Conservation (phyloP, 1,284 basidiomycete species). For the Malassezia nana region DNA sequence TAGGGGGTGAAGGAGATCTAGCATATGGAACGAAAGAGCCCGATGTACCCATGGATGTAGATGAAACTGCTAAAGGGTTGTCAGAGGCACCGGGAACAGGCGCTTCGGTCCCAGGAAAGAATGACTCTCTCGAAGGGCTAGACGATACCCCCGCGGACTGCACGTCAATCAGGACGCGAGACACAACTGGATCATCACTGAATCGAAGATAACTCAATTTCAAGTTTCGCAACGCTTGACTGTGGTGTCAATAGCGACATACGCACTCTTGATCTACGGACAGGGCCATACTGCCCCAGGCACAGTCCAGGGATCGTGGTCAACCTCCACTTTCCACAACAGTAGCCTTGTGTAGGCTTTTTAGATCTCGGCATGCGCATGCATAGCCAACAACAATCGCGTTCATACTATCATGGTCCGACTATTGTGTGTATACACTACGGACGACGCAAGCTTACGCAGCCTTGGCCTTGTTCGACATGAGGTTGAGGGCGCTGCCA, state of each 20-base stretch:
- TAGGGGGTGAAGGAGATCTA: neutral
- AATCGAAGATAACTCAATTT: neutral
- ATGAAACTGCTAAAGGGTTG: too few relatives aligned
- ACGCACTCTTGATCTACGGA: slow-evolving; percentile 2
- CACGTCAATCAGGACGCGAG: slow-evolving; percentile 1
- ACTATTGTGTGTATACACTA: neutral
- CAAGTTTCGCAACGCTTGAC: neutral
- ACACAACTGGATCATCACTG: slow-evolving; percentile 5
- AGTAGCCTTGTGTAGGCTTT: too few relatives aligned
- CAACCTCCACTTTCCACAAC: neutral
- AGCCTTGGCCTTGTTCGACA: slow-evolving; percentile 29
- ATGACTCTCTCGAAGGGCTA: neutral
- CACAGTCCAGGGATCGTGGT: neutral
- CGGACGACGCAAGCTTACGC: neutral
- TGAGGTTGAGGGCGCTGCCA: slow-evolving; percentile 44
- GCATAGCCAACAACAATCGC: neutral
- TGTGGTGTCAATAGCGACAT: neutral
- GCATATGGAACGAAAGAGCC: neutral
- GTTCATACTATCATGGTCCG: neutral
- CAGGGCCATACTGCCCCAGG: neutral
- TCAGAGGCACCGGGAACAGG: neutral
- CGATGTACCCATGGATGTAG: too few relatives aligned
- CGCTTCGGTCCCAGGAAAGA: neutral
- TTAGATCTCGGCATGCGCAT: too few relatives aligned
- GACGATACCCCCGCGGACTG: neutral